Evolutionary conservation across 345 rosid genomes (phyloP).

Genomic region (Eucalyptus lansdowneana): DNA sequence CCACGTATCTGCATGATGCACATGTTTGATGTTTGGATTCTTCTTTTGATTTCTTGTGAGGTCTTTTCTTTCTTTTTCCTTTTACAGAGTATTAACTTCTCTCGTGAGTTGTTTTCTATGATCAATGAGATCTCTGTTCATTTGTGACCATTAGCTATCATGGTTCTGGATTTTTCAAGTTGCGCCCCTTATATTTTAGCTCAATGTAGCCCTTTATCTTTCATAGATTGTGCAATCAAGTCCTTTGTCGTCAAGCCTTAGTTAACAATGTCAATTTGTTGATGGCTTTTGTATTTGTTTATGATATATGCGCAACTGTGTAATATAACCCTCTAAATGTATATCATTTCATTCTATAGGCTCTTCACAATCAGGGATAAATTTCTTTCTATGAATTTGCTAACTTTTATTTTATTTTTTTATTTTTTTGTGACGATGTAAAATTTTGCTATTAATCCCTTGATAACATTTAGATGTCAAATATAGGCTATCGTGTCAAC

Average conservation of each 20-base stretch:
- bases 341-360: background rate
- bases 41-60: background rate
- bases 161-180: background rate
- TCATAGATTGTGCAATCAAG: background rate
- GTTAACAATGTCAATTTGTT: no score
- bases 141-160: background rate
- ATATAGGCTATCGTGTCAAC: background rate
- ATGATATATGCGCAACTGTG: no score
- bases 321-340: background rate
- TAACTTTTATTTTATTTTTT: no score
- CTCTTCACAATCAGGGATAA: background rate
- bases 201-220: no score
- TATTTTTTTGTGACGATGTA: accelerated
- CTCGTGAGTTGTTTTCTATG: background rate
- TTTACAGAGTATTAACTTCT: background rate
- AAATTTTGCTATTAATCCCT: background rate
- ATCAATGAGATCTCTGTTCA: background rate
- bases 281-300: no score
- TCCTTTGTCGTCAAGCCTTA: background rate
- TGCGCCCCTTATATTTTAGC: no score
- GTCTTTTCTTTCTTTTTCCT: background rate
- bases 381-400: background rate
- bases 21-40: background rate
- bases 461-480: background rate
- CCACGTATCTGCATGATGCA: background rate